A percentile compares a stretch with the other conserved stretches of the same genome.
phyloP scores from a whole-genome alignment of 2,329 filamentous ascomycete genomes.

The Cordyceps farinosa region DNA sequence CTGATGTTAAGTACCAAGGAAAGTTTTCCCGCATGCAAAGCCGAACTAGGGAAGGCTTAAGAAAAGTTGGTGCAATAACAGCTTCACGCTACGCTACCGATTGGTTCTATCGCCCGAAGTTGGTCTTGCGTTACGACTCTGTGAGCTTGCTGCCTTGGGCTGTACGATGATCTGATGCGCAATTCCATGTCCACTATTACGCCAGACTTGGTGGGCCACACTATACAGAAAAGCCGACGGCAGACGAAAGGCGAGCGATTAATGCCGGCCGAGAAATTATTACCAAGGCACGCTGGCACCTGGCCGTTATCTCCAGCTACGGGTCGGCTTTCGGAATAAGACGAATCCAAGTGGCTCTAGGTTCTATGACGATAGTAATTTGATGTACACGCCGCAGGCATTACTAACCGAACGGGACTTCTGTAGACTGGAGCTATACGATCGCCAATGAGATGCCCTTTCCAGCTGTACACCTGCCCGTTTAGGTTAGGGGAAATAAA shows the following conservation, averaged over 20 bases:
- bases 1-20: too few species aligned
- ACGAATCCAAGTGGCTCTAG: not conserved
- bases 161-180: not conserved
- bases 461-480: not conserved
- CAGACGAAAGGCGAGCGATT: not conserved
- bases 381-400: not conserved
- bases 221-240: not conserved
- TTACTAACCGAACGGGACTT: not conserved
- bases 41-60: too few species aligned
- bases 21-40: too few species aligned
- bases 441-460: not conserved
- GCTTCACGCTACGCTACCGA: too few species aligned
- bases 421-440: not conserved
- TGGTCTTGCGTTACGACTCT: too few species aligned
- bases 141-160: too few species aligned
- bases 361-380: not conserved
- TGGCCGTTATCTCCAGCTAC: not conserved
- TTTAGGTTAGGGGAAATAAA: not conserved
- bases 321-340: not conserved
- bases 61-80: too few species aligned
- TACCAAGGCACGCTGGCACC: not conserved
- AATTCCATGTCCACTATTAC: conserved; percentile 4
- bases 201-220: not conserved
- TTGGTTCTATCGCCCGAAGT: too few species aligned
- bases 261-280: not conserved